phyloP scores from a whole-genome alignment of 2,329 filamentous ascomycete species.

The Hymenoscyphus salicellus region DNA sequence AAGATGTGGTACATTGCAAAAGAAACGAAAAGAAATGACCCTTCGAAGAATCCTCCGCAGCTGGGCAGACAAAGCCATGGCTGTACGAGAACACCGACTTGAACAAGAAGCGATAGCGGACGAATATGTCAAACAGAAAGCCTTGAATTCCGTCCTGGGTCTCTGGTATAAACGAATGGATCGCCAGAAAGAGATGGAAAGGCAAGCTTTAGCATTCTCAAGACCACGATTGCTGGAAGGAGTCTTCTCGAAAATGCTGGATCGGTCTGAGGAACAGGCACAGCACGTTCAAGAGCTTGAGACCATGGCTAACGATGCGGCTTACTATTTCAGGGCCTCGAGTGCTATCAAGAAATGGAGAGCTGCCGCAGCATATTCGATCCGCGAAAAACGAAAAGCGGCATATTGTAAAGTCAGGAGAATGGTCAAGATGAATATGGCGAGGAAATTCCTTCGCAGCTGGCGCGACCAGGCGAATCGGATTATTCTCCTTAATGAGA shows the following conservation, averaged over 20 bases:
- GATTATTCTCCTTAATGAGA: slow-evolving; percentile 31
- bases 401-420: slow-evolving; percentile 34
- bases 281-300: slow-evolving; percentile 28
- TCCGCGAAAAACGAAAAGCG: slow-evolving; percentile 32
- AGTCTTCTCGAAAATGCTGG: slow-evolving; percentile 24
- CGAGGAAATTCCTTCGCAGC: slow-evolving; percentile 23
- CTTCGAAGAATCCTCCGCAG: slow-evolving; percentile 39
- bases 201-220: slow-evolving; percentile 23
- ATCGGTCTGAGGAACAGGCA: slow-evolving; percentile 17
- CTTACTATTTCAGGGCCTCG: slow-evolving; percentile 33
- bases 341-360: slow-evolving; percentile 34
- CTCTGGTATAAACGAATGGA: slow-evolving; percentile 28
- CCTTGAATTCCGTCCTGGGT: slow-evolving; percentile 24
- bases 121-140: slow-evolving; percentile 25
- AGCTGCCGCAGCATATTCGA: slow-evolving; percentile 27
- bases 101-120: slow-evolving; percentile 29
- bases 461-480: slow-evolving; percentile 29
- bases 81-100: slow-evolving; percentile 27
- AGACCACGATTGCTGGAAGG: slow-evolving; percentile 23
- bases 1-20: slow-evolving; percentile 40
- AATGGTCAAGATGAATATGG: slow-evolving; percentile 32
- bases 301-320: slow-evolving; percentile 28
- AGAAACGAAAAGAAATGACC: slow-evolving; percentile 40
- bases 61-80: slow-evolving; percentile 41
- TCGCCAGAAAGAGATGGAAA: slow-evolving; percentile 22